Base-by-base conservation (phyloP, 2,329 filamentous ascomycete species). In the Neonectria sp. region DNA sequence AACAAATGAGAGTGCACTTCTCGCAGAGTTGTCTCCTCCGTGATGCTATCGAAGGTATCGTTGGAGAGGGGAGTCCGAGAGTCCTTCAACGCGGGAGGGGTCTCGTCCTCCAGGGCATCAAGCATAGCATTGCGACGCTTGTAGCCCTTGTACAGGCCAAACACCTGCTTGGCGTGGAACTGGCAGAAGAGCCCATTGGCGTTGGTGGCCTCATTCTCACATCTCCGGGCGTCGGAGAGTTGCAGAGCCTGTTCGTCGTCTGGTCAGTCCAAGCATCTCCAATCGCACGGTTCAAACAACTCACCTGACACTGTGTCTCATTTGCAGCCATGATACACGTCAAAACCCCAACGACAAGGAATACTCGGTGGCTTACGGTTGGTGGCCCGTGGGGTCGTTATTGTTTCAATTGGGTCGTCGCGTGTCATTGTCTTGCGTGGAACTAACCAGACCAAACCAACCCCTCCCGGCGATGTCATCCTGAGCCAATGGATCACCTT, bases 171-270 rank as follows among this genome's bases (percentile, higher is more conserved):
- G 0, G 74, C 63, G 31, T 77, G 75, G 17, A 73, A 68, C n/a
- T 55, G 31, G 25, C 75, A 77, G n/a, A 77, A 77, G 48, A 77
- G 64, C 13, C 63, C 58, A 31, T 73, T 70, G 7, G 72, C 70
- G 12, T 74, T 63, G 11, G 75, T 75, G 24, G 73, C 73, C 27
- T 73, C 66, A 88, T 93, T 6, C 79, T 91, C 55, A 88, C 85
- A 61, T 92, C 95, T 70, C 90, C 97, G 58, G 0, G 53, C 60
- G 37, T 75, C 68, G 24, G 68, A 63, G 8, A 73, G 55, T 5
- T 62, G 45, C 8, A 76, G 33, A 31, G 74, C 73, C 71, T 74
- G 15, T 46, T 12, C 2, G 0, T n/a, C 12, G 2, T 9, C 2
- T n/a, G n/a, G 6, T 46, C 6, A 35, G 33, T 67, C 1, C 35